Evolutionary conservation across 805 yeast species (phyloP).

Genomic region (Spathaspora gorwiae): DNA sequence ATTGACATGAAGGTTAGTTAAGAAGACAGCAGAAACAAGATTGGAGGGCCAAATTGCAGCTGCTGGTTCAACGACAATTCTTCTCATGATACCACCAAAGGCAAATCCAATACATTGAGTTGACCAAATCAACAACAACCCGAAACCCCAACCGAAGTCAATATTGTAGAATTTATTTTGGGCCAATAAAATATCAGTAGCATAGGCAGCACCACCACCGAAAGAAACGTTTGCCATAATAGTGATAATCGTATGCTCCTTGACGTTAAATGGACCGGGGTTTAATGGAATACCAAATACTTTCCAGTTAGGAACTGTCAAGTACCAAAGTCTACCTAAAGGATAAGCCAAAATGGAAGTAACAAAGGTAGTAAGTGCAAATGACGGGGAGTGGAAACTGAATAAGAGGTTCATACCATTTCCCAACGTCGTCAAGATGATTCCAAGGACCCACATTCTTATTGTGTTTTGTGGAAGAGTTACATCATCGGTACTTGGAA

Average conservation of each 20-base stretch:
- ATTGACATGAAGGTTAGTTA: conserved; percentile 48
- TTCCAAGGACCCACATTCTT: conserved; percentile 51
- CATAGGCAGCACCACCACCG: conserved; percentile 46
- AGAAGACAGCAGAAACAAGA: conserved; percentile 55
- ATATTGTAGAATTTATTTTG: conserved; percentile 44
- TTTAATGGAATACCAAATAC: conserved; percentile 37
- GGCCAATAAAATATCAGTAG: conserved; percentile 53
- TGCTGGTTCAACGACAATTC: conserved; percentile 58
- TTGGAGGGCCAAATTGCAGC: conserved; percentile 70
- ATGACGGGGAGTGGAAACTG: conserved; percentile 51
- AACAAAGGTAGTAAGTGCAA: conserved; percentile 47
- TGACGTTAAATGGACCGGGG: conserved; percentile 59
- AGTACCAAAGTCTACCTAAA: conserved; percentile 48
- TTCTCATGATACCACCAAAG: conserved; percentile 58
- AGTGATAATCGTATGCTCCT: conserved; percentile 56
- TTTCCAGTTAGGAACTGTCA: conserved; percentile 31
- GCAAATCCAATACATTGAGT: conserved; percentile 67
- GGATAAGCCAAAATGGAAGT: conserved; percentile 61
- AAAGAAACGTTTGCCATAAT: conserved; percentile 47
- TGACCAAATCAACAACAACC: conserved; percentile 44
- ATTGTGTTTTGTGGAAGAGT: conserved; percentile 46
- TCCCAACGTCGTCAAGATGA: conserved; percentile 50
- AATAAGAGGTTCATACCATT: conserved; percentile 59
- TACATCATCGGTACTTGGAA: conserved; percentile 50
- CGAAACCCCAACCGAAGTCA: conserved; percentile 50